Conservation (phyloP, 2,329 filamentous ascomycete genomes). For the Celoporthe dispersa region DNA sequence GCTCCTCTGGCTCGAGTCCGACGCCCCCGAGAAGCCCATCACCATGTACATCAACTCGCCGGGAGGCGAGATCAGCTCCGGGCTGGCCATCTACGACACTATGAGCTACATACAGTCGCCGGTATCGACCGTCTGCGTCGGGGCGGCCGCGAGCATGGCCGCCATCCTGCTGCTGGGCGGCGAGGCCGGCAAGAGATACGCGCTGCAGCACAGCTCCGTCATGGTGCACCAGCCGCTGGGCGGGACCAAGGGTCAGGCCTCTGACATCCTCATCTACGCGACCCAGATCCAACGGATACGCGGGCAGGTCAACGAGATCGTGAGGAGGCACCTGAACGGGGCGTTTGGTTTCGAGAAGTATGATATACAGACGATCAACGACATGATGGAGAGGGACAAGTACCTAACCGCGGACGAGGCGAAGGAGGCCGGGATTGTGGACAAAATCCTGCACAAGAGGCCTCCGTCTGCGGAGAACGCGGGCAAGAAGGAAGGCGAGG, state of each 20-base stretch:
- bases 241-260: slow-evolving; percentile 66
- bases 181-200: slow-evolving; percentile 81
- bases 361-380: slow-evolving; percentile 81
- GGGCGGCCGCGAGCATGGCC: slow-evolving; percentile 94
- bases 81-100: slow-evolving; percentile 93
- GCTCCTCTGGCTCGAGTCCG: slow-evolving; percentile 96
- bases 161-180: slow-evolving; percentile 87
- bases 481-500: slow-evolving; percentile 22
- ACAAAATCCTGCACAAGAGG: slow-evolving; percentile 79
- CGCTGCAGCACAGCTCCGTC: slow-evolving; percentile 88
- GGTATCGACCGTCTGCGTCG: slow-evolving; percentile 93
- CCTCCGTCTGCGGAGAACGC: slow-evolving; percentile 17
- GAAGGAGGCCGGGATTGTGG: slow-evolving; percentile 86
- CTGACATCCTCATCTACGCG: slow-evolving; percentile 94
- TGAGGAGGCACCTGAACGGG: slow-evolving; percentile 82
- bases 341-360: slow-evolving; percentile 76
- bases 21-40: slow-evolving; percentile 92
- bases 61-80: slow-evolving; percentile 88
- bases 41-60: slow-evolving; percentile 98
- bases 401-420: slow-evolving; percentile 91
- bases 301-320: slow-evolving; percentile 87
- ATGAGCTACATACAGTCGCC: slow-evolving; percentile 96
- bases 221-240: slow-evolving; percentile 98
- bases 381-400: slow-evolving; percentile 95
- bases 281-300: slow-evolving; percentile 92